These are phyloP conservation scores for Plasmodium relictum DNA, from an alignment of 169 alveolate genomes.

Conservation along the genomic window DNA sequence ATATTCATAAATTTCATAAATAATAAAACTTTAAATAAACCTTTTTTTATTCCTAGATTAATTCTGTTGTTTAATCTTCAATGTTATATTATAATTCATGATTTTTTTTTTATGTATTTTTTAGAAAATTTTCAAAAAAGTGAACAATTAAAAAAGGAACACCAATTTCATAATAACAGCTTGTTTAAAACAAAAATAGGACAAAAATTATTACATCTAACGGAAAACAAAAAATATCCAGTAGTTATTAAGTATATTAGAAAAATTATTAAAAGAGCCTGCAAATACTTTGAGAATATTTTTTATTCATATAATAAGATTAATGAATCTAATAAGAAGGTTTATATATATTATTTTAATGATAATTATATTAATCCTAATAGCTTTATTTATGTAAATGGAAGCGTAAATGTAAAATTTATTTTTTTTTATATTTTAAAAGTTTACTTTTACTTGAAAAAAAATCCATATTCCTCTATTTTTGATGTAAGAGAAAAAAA, in stretches of 20 bases:
- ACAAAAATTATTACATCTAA: slow-evolving; percentile 29
- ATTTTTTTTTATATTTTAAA: slow-evolving; percentile 59
- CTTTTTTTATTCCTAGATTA: slow-evolving; percentile 53
- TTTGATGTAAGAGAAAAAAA: slow-evolving; percentile 59
- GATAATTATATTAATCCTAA: slow-evolving; percentile 42
- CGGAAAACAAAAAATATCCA: slow-evolving; percentile 40
- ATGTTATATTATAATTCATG: slow-evolving; percentile 62
- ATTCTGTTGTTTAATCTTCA: slow-evolving; percentile 48
- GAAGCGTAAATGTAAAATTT: slow-evolving; percentile 47
- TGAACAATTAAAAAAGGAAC: not conserved
- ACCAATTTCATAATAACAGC: slow-evolving; percentile 1
- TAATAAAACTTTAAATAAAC: slow-evolving; percentile 49
- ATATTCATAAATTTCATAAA: slow-evolving; percentile 59
- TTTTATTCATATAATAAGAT: slow-evolving; percentile 16
- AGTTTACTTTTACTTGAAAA: slow-evolving; percentile 49
- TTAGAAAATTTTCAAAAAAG: slow-evolving; percentile 43
- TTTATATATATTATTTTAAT: slow-evolving; percentile 44
- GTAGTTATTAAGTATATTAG: slow-evolving; percentile 56
- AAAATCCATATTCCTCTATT: slow-evolving; percentile 59
- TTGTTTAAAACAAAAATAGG: slow-evolving; percentile 31
- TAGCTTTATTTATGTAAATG: slow-evolving; percentile 69
- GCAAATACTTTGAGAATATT: slow-evolving; percentile 44
- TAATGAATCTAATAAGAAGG: not conserved
- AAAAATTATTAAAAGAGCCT: slow-evolving; percentile 37
- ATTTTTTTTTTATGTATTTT: slow-evolving; percentile 52